phyloP scores from a whole-genome alignment of 1,139 yeast genomes.

The Geotrichum cucujoidarum region DNA sequence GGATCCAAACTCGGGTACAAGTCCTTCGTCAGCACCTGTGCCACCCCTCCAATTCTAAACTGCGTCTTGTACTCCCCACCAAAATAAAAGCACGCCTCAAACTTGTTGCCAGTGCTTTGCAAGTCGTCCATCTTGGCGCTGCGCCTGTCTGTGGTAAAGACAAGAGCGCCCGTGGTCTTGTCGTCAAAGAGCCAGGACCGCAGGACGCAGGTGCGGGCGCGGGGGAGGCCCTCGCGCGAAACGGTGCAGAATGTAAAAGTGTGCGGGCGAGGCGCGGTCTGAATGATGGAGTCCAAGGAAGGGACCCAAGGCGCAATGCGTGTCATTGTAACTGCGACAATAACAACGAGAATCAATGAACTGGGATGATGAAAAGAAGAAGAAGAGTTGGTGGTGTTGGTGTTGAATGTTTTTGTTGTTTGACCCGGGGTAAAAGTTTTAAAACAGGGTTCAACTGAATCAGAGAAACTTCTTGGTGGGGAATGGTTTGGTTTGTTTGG shows the following conservation, averaged over 20 bases:
- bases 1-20: neutral
- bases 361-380: neutral
- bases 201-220: conserved; percentile 62
- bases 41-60: conserved; percentile 66
- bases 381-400: neutral
- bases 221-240: conserved; percentile 51
- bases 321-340: conserved; percentile 23
- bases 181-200: conserved; percentile 78
- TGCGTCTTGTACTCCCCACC: conserved; percentile 51
- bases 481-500: too few species aligned
- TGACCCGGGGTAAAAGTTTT: neutral
- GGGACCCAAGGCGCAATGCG: conserved; percentile 33
- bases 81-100: conserved; percentile 77
- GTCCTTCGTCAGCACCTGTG: conserved; percentile 39
- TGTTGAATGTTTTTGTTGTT: too few species aligned
- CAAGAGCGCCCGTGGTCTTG: conserved; percentile 58
- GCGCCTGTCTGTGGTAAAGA: conserved; percentile 70
- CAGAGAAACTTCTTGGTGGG: too few species aligned
- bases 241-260: conserved; percentile 68
- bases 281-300: conserved; percentile 25
- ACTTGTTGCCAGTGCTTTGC: conserved; percentile 32
- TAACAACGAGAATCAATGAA: neutral
- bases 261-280: conserved; percentile 26
- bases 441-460: too few species aligned
- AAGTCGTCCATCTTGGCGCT: conserved; percentile 54